Evolutionary conservation across 331 rosid species (phyloP), one percentile per base, ranked within the genome.

Genomic region (Pyracantha coccinea): DNA sequence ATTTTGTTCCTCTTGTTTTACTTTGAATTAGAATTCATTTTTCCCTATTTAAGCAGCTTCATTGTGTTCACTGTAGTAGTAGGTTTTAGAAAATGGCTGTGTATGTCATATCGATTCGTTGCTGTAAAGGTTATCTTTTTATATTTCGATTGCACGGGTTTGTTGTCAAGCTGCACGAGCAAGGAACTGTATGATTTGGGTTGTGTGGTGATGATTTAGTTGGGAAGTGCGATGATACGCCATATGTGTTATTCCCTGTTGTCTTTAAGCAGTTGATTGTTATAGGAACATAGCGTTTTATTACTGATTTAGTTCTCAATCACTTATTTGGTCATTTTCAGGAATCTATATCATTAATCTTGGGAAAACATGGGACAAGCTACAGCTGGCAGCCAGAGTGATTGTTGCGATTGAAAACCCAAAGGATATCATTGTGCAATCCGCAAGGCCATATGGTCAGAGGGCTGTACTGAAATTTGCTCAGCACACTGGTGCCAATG

Each of bases 361-460:
- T 68, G 97, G 97, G 0, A 93, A 89, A 68, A 89, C 98, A n/a
- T 87, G 94, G 96, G 95, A 90, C 32, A 90, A 87, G 79, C 97
- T 92, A 8, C 89, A 80, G 65, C 86, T 86, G 21, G 95, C 96
- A 14, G 96, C 97, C 17, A 86, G 98, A 86, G 87, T 91, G 63
- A 93, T 93, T 44, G 97, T 89, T 53, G 90, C 88, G 1, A 91
- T 91, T 59, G 98, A 93, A 79, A 91, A 84, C 54, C 89, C 93
- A 8, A 85, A 89, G 77, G 93, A 84, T 55, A 93, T 93, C 25
- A 91, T 91, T 75, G 97, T 93, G 31, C 95, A 89, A 82, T 91
- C 96, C 12, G 93, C 97, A 1, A 86, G 97, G 79, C 89, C 93
- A 4, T 92, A 92, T 24, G 97, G 97, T 1, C 97, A 92, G 84